Evolutionary conservation across 345 rosid genomes (phyloP).

Genomic region (Dimocarpus longan): DNA sequence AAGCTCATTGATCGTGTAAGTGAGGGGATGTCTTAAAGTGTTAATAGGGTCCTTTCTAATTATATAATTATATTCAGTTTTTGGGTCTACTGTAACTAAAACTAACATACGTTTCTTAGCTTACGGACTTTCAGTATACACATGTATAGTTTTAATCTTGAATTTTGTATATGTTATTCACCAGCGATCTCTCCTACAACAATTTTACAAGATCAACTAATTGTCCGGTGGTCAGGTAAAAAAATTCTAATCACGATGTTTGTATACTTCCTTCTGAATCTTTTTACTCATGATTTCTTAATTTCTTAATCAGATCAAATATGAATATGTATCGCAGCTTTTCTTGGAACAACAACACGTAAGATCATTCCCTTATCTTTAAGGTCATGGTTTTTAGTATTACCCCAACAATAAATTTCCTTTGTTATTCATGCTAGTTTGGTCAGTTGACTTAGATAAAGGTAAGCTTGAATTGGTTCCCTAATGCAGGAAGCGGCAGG

Average conservation of each 20-base stretch:
- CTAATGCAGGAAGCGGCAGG: no score
- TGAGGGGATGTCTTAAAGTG: no score
- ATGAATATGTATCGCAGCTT: constrained; percentile 48
- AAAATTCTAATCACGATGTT: no score
- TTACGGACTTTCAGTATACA: neutral
- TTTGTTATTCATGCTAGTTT: no score
- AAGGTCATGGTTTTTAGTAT: neutral
- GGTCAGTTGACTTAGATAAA: neutral
- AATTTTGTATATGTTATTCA: neutral
- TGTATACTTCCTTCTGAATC: neutral
- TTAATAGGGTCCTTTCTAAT: no score
- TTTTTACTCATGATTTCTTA: neutral
- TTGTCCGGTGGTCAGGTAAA: neutral
- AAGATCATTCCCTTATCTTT: constrained; percentile 18
- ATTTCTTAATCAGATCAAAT: constrained; percentile 5
- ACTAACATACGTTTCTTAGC: no score
- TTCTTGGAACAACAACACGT: constrained; percentile 33
- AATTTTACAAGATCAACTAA: constrained; percentile 47
- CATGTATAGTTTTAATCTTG: neutral
- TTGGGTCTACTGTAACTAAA: no score
- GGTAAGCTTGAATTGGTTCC: neutral
- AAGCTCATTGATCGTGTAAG: no score
- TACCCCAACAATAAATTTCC: neutral
- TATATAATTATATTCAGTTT: no score
- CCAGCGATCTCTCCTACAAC: constrained; percentile 76